Evolutionary conservation across 805 yeast species (phyloP).

Genomic region (Metschnikowia bowlesiae): DNA sequence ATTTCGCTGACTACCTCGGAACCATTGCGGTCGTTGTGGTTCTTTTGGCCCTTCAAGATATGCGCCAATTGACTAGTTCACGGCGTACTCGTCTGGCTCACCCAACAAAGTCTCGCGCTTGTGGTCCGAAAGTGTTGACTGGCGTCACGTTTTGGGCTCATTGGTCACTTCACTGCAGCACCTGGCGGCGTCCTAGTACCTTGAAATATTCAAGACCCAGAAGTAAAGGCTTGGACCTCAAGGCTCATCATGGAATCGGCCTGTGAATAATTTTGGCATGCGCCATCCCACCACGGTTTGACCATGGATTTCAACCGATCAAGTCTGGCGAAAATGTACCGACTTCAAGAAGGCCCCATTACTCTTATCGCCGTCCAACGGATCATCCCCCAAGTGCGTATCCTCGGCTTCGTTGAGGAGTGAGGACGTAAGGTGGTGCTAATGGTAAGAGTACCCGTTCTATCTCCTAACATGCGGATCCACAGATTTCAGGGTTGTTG

Average conservation of each 20-base stretch:
- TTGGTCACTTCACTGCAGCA: slow-evolving; percentile 44
- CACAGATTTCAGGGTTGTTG: slow-evolving; percentile 75
- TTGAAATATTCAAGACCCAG: slow-evolving; percentile 65
- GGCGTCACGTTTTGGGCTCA: slow-evolving; percentile 39
- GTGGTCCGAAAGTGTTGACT: slow-evolving; percentile 55
- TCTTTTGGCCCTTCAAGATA: slow-evolving; percentile 41
- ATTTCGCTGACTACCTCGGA: slow-evolving; percentile 43
- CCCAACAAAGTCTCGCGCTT: slow-evolving; percentile 43
- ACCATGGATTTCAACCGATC: slow-evolving; percentile 67
- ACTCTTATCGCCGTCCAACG: slow-evolving; percentile 27
- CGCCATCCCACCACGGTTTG: slow-evolving; percentile 92
- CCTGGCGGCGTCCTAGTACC: slow-evolving; percentile 92
- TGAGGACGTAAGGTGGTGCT: slow-evolving; percentile 81
- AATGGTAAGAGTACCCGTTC: slow-evolving; percentile 72
- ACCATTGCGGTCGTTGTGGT: slow-evolving; percentile 31
- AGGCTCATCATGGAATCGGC: slow-evolving; percentile 83
- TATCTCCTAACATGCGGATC: slow-evolving; percentile 72
- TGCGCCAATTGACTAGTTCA: slow-evolving; percentile 67
- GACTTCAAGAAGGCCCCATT: slow-evolving; percentile 56
- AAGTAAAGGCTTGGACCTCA: slow-evolving; percentile 76
- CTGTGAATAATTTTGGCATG: slow-evolving; percentile 56
- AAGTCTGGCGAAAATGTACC: slow-evolving; percentile 74
- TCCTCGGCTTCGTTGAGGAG: slow-evolving; percentile 87
- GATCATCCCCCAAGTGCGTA: slow-evolving; percentile 59
- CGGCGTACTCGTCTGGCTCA: slow-evolving; percentile 43